Evolutionary conservation across 2,329 filamentous ascomycete species (phyloP), one percentile per base, ranked within the genome.

Genomic region (Stagonosporopsis chrysanthemi): DNA sequence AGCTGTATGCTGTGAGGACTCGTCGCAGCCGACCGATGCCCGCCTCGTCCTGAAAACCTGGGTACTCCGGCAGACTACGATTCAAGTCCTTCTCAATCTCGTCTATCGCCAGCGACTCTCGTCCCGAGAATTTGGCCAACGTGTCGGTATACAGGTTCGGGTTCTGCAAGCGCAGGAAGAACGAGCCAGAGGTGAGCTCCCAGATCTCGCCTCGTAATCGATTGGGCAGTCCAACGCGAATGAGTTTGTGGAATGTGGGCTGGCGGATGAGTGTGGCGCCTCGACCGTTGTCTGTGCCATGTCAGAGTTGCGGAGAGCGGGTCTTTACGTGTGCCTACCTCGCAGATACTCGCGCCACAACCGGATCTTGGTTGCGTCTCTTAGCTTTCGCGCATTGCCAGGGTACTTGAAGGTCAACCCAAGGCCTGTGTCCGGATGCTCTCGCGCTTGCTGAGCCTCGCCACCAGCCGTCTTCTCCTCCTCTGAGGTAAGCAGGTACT

Each of bases 21-120:
- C 94, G 86, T 58, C 95, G 88, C 61, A 99, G 82, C 19, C 95
- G 86, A 41, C 89, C 91, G 64, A 99, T 99, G 15, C 95, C 95
- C 70, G 97, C 93, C 75, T 97, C 90, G 71, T 90, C 96, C 78
- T 99, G 95, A 72, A 97, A 99, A 0, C 95, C 95, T 17, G 95
- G 92, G 75, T 99, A 99, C 77, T 99, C 95, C 1, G 95, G 95
- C 65, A 99, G 80, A 82, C 93, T 97, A 65, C 95, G 88, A 77
- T 99, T 99, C 46, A 99, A 80, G 73, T 99, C 95, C 77, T 99
- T 99, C 74, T 99, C 95, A 64, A 99, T 99, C 81, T 99, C 95
- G 74, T 99, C 95, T 67, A 98, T 98, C 41, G 95, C 95, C 59
- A 99, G 84, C 11, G 94, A 98, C 65, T 96, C 91, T 71, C 89